These are phyloP conservation scores for Bidens hawaiensis DNA, from an alignment of 140 eudicot genomes.

Conservation along the genomic window DNA sequence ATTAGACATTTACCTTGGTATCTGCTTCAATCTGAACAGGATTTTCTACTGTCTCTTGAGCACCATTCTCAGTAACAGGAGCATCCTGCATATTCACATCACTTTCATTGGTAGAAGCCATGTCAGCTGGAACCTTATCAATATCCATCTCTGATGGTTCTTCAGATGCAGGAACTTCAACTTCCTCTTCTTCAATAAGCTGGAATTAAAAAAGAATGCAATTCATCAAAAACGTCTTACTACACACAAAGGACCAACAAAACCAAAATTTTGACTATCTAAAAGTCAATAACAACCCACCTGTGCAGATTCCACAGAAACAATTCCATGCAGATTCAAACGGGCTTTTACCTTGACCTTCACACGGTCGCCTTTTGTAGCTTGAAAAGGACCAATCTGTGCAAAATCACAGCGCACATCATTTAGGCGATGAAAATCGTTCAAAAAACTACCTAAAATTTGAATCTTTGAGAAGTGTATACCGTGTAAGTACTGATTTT, in stretches of 20 bases:
- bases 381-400: conserved; percentile 91
- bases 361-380: conserved; percentile 63
- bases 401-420: background rate
- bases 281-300: conserved; percentile 32
- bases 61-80: conserved; percentile 70
- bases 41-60: conserved; percentile 38
- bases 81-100: conserved; percentile 92
- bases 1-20: conserved; percentile 49
- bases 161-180: conserved; percentile 70
- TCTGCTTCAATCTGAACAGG: conserved; percentile 85
- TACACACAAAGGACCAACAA: background rate
- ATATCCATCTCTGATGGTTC: conserved; percentile 74
- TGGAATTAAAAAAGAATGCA: conserved; percentile 24
- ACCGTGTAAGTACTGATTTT: conserved; percentile 91
- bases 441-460: background rate
- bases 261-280: background rate
- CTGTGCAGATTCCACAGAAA: conserved; percentile 80
- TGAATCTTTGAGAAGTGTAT: background rate
- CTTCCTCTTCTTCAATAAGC: conserved; percentile 94
- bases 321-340: conserved; percentile 77
- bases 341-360: conserved; percentile 77
- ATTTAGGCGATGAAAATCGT: background rate
- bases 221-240: background rate
- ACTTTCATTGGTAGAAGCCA: conserved; percentile 42
- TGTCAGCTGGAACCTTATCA: conserved; percentile 53